phyloP scores from a whole-genome alignment of 495 filamentous ascomycete genomes.

The Tuber melanosporum region DNA sequence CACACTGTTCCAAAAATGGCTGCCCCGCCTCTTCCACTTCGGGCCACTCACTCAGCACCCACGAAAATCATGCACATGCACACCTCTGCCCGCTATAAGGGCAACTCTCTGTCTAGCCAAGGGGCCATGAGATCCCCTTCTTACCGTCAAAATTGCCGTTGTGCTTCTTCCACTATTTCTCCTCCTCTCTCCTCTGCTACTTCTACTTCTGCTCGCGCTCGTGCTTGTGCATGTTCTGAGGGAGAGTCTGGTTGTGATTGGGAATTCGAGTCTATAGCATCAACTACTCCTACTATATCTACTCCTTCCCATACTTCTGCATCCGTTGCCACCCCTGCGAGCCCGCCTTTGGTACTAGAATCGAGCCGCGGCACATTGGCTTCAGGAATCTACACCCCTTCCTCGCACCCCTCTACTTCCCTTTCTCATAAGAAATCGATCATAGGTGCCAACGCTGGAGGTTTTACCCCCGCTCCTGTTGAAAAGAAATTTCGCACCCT shows the following conservation, averaged over 20 bases:
- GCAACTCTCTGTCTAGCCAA: conserved; percentile 30
- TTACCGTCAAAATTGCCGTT: conserved; percentile 4
- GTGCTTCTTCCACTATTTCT: conserved; percentile 19
- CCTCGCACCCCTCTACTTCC: background rate
- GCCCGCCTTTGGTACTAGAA: background rate
- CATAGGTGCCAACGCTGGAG: conserved; percentile 15
- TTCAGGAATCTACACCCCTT: background rate
- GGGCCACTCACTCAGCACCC: conserved; percentile 25
- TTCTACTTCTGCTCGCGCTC: conserved; percentile 5
- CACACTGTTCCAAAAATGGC: conserved; percentile 21
- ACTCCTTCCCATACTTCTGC: background rate
- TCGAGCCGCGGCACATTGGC: background rate
- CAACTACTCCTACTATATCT: conserved; percentile 19
- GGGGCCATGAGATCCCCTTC: background rate
- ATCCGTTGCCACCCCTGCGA: background rate
- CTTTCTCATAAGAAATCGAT: background rate
- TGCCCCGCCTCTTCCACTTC: conserved; percentile 25
- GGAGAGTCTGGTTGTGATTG: background rate
- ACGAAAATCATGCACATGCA: conserved; percentile 39
- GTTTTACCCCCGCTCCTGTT: conserved; percentile 15
- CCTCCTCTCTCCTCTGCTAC: conserved; percentile 13
- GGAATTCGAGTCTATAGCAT: conserved; percentile 1
- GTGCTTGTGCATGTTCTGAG: conserved; percentile 1
- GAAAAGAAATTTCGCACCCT: conserved; percentile 32
- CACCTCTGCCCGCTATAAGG: conserved; percentile 39